Percentiles rank a stretch among this genome's conserved stretches.
These are phyloP conservation scores for Paramecium primaurelia DNA, from an alignment of 73 alveolate species.

Conservation along the genomic window DNA sequence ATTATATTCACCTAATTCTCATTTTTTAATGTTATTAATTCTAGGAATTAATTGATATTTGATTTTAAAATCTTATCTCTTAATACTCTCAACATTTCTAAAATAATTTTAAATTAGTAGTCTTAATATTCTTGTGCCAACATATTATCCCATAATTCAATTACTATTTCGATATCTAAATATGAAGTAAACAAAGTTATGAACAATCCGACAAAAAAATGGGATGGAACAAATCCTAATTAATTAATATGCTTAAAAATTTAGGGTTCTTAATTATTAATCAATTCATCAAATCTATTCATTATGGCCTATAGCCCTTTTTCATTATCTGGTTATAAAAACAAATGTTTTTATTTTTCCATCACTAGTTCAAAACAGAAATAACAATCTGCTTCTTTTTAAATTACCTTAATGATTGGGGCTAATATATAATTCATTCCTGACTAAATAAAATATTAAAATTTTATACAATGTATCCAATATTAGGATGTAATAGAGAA, in stretches of 20 bases:
- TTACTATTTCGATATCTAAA: neutral
- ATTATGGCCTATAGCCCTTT: neutral
- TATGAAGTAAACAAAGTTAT: neutral
- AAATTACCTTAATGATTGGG: neutral
- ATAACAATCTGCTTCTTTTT: neutral
- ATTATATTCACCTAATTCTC: neutral
- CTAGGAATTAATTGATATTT: neutral
- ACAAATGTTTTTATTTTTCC: neutral
- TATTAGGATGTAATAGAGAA: neutral
- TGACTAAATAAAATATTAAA: neutral
- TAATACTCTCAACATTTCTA: neutral
- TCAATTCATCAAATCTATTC: neutral
- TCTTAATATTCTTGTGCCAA: neutral
- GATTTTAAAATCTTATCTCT: neutral
- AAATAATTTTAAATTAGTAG: neutral
- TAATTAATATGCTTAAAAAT: neutral
- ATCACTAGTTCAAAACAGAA: neutral
- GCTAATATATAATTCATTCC: neutral
- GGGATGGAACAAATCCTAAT: neutral
- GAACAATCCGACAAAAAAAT: neutral
- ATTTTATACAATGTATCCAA: neutral
- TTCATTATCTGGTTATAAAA: neutral
- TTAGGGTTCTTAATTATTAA: neutral
- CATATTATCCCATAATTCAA: neutral
- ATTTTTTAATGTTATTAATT: neutral